These are phyloP conservation scores for Kwoniella europaea DNA, from an alignment of 768 basidiomycete genomes.

Conservation along the genomic window DNA sequence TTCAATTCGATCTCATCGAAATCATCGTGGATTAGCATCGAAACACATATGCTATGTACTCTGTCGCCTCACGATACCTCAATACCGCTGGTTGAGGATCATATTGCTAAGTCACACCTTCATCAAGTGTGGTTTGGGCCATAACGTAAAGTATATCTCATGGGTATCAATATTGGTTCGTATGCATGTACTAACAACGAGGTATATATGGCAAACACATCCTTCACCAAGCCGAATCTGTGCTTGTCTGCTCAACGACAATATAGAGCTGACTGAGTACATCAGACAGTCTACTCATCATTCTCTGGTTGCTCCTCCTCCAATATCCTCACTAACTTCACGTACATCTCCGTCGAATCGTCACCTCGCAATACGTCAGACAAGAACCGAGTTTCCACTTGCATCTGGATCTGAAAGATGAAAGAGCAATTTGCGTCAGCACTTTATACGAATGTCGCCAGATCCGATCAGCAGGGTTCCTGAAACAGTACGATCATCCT, in stretches of 20 bases:
- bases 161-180: too few species aligned
- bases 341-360: conserved; percentile 89
- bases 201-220: background rate
- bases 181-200: background rate
- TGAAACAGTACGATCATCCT: background rate
- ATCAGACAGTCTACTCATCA: conserved; percentile 68
- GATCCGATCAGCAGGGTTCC: background rate
- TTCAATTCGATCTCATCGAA: too few species aligned
- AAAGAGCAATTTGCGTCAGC: background rate
- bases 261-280: background rate
- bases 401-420: conserved; percentile 81
- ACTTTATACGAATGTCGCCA: background rate
- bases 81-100: too few species aligned
- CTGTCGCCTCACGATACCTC: too few species aligned
- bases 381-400: conserved; percentile 84
- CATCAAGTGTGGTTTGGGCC: too few species aligned
- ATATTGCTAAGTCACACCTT: too few species aligned
- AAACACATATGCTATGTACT: too few species aligned
- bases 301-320: conserved; percentile 95
- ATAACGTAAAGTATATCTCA: too few species aligned
- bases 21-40: too few species aligned
- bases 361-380: conserved; percentile 92
- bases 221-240: too few species aligned
- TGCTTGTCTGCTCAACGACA: background rate
- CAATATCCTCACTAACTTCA: conserved; percentile 84